phyloP scores from a whole-genome alignment of 129 eudicot genomes.

The Helianthus tuberosus region DNA sequence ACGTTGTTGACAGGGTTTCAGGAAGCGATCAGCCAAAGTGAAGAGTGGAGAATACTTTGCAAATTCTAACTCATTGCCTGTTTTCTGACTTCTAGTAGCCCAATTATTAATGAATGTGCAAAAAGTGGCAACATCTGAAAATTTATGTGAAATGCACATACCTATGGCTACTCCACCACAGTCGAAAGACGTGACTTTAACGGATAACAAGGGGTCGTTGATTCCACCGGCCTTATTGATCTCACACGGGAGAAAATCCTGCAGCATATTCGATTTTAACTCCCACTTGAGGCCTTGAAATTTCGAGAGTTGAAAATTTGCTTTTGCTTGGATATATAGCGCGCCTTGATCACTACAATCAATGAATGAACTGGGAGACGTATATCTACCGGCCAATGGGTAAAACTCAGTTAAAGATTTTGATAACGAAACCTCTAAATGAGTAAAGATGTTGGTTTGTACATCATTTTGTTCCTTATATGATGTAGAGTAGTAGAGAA shows the following conservation, averaged over 20 bases:
- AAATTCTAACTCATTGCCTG: background rate
- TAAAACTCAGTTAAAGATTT: conserved; percentile 18
- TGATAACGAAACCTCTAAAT: background rate
- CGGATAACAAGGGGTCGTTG: conserved; percentile 27
- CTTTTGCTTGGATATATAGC: conserved; percentile 11
- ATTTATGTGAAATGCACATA: conserved; percentile 19
- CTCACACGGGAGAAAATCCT: conserved; percentile 18
- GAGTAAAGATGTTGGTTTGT: background rate
- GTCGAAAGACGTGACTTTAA: conserved; percentile 24
- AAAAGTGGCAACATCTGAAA: conserved; percentile 10
- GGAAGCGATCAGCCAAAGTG: background rate
- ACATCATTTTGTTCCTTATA: background rate
- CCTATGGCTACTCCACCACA: conserved; percentile 23
- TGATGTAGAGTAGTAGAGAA: background rate
- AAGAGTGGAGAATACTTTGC: background rate
- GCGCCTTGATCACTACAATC: conserved; percentile 27
- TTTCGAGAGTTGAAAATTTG: background rate
- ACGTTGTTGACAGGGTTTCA: background rate
- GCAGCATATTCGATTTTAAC: background rate
- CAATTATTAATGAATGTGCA: background rate
- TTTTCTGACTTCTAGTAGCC: background rate
- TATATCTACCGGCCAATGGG: conserved; percentile 40
- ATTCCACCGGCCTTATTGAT: conserved; percentile 20
- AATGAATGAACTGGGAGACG: background rate
- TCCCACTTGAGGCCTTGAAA: conserved; percentile 12